A percentile compares a stretch with the other conserved stretches of the same genome.
phyloP scores from a whole-genome alignment of 2,329 filamentous ascomycete species.

The Emericellopsis cladophorae region DNA sequence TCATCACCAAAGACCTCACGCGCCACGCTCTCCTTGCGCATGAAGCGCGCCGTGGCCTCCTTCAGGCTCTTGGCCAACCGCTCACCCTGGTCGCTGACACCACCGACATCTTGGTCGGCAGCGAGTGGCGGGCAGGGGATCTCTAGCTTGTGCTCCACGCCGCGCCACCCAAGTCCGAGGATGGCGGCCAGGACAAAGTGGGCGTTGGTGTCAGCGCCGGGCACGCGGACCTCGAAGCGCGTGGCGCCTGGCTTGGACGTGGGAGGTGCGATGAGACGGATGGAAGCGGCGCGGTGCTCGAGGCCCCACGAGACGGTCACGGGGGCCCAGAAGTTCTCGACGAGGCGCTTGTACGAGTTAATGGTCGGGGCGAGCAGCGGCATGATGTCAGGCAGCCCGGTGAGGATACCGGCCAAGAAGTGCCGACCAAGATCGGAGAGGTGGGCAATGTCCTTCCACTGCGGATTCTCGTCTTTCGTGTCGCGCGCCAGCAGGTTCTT shows the following conservation, averaged over 20 bases:
- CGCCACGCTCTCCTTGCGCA: constrained; percentile 69
- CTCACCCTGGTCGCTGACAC: constrained; percentile 55
- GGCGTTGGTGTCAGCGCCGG: constrained; percentile 88
- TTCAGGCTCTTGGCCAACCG: constrained; percentile 74
- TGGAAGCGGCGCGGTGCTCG: constrained; percentile 85
- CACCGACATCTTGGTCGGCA: constrained; percentile 72
- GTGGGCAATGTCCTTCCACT: constrained; percentile 62
- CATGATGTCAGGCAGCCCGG: constrained; percentile 90
- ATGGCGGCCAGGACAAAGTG: constrained; percentile 80
- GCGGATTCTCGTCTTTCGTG: constrained; percentile 54
- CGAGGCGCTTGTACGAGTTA: constrained; percentile 95
- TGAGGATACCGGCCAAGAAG: constrained; percentile 82
- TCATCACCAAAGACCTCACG: constrained; percentile 86
- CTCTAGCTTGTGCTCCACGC: constrained; percentile 82
- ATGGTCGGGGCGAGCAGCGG: constrained; percentile 86
- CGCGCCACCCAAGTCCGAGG: constrained; percentile 78
- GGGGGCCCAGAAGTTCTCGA: constrained; percentile 98
- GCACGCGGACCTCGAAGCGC: constrained; percentile 83
- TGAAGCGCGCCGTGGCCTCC: constrained; percentile 73
- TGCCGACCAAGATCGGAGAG: constrained; percentile 83
- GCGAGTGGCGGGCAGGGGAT: constrained; percentile 74
- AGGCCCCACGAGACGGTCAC: constrained; percentile 96
- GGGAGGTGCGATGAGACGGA: constrained; percentile 81
- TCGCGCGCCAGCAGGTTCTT: constrained; percentile 76
- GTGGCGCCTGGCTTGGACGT: constrained; percentile 76